A percentile compares a stretch with the other conserved stretches of the same genome.
These are phyloP conservation scores for Chalciporus pseudorubinellus DNA, from an alignment of 768 basidiomycete genomes.

Conservation along the genomic window DNA sequence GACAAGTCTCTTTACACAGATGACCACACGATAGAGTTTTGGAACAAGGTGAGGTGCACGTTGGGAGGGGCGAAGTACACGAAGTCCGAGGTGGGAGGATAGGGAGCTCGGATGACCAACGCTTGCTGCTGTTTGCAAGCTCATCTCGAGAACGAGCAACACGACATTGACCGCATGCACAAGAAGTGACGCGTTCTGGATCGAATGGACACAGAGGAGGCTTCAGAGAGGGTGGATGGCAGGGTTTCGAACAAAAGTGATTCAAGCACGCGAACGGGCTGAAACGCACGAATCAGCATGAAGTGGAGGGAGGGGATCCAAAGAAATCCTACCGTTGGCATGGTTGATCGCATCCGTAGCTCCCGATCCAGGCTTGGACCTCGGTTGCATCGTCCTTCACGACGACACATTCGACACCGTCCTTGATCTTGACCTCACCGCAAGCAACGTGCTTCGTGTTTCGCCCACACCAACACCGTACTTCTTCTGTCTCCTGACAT, in stretches of 20 bases:
- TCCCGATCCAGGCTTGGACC: constrained; percentile 62
- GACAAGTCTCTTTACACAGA: constrained; percentile 66
- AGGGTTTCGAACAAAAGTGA: constrained; percentile 71
- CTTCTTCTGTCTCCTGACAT: constrained; percentile 55
- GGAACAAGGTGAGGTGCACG: constrained; percentile 67
- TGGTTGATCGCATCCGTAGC: constrained; percentile 53
- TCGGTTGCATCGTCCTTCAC: constrained; percentile 34
- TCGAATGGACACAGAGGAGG: constrained; percentile 70
- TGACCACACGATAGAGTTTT: constrained; percentile 75
- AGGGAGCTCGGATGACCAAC: constrained; percentile 5
- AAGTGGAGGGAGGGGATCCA: neutral
- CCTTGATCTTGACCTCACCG: constrained; percentile 54
- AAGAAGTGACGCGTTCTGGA: constrained; percentile 63
- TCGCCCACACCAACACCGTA: constrained; percentile 81
- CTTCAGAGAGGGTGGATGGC: constrained; percentile 67
- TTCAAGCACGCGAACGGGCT: constrained; percentile 73
- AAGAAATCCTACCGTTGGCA: constrained; percentile 53
- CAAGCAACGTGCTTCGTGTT: constrained; percentile 59
- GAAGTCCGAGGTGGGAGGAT: constrained; percentile 41
- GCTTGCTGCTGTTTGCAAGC: constrained; percentile 6
- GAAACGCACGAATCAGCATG: neutral
- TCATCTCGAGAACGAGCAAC: constrained; percentile 37
- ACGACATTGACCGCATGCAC: constrained; percentile 73
- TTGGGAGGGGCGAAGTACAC: constrained; percentile 80
- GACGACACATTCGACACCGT: constrained; percentile 31